phyloP scores from a whole-genome alignment of 2,329 filamentous ascomycete species.

The Arthrobotrys iridis region DNA sequence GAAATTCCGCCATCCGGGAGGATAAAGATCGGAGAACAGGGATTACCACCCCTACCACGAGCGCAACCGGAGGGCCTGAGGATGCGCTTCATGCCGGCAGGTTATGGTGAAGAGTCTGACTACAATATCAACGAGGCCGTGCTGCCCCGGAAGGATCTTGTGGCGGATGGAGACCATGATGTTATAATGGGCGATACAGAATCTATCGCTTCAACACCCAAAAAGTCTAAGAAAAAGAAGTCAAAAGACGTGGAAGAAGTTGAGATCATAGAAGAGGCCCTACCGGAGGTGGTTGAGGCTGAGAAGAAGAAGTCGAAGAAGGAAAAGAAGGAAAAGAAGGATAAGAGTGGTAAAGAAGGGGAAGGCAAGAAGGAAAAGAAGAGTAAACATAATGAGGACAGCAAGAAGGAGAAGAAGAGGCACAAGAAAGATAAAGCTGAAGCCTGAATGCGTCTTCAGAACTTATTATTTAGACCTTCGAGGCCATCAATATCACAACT shows the following conservation, averaged over 20 bases:
- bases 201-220: not conserved
- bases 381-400: conserved; percentile 50
- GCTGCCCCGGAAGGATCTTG: conserved; percentile 34
- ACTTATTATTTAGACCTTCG: not conserved
- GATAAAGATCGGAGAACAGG: conserved; percentile 13
- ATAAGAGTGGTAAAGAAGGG: not conserved
- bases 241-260: conserved; percentile 30
- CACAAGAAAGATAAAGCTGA: conserved; percentile 43
- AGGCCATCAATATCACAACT: not conserved
- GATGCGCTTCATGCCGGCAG: conserved; percentile 57
- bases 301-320: conserved; percentile 30
- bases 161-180: conserved; percentile 18
- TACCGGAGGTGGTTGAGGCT: conserved; percentile 18
- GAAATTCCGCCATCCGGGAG: conserved; percentile 24
- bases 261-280: not conserved
- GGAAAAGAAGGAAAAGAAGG: conserved; percentile 53
- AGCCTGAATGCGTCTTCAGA: not conserved
- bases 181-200: conserved; percentile 35
- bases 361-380: conserved; percentile 51
- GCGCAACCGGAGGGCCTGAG: conserved; percentile 56
- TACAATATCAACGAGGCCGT: conserved; percentile 31
- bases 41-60: conserved; percentile 43
- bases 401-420: conserved; percentile 54
- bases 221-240: conserved; percentile 36
- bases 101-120: conserved; percentile 54